Percentiles rank a stretch among this genome's conserved stretches.
phyloP scores from a whole-genome alignment of 129 eudicot genomes.

The Daucus carota region DH1_v3.0 NC_030384.2:49477001-49477500 shows the following conservation, averaged over 20 bases:
- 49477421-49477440: slow-evolving; percentile 65
- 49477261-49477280: slow-evolving; percentile 35
- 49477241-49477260: slow-evolving; percentile 30
- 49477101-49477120: slow-evolving; percentile 37
- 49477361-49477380: slow-evolving; percentile 65
- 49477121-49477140: slow-evolving; percentile 43
- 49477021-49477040: slow-evolving; percentile 52
- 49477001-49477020: slow-evolving; percentile 25
- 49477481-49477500: slow-evolving; percentile 49
- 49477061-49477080: slow-evolving; percentile 45
- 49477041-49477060: slow-evolving; percentile 59
- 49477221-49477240: slow-evolving; percentile 29
- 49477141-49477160: slow-evolving; percentile 47
- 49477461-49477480: slow-evolving; percentile 62
- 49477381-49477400: slow-evolving; percentile 76
- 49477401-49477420: slow-evolving; percentile 91
- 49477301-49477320: slow-evolving; percentile 61
- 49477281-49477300: slow-evolving; percentile 45
- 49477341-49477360: slow-evolving; percentile 72
- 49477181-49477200: slow-evolving; percentile 33
- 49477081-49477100: slow-evolving; percentile 32
- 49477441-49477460: slow-evolving; percentile 62
- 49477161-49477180: slow-evolving; percentile 31
- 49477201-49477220: slow-evolving; percentile 36
- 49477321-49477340: slow-evolving; percentile 58